Conservation (phyloP, 2,329 filamentous ascomycete genomes). For the Talaromyces sp. region DNA sequence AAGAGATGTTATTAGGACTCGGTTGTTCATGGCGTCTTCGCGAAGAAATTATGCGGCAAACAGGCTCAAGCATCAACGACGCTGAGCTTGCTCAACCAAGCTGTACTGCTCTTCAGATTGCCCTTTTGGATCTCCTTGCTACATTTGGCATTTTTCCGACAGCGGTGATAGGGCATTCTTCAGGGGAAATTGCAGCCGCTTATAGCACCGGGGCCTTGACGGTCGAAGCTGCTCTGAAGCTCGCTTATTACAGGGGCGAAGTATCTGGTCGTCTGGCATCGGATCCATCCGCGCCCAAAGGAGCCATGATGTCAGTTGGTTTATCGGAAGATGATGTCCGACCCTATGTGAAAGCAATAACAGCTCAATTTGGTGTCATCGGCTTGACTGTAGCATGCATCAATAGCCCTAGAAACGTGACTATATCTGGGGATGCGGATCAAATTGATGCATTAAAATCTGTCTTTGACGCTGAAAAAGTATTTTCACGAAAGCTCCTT, state of each 20-base stretch:
- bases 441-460: slow-evolving; percentile 15
- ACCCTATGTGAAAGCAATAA: too few species aligned
- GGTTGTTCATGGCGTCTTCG: neutral
- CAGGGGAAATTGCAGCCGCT: slow-evolving; percentile 26
- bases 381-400: slow-evolving; percentile 20
- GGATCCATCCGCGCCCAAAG: neutral
- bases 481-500: slow-evolving; percentile 18
- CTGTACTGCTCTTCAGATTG: slow-evolving; percentile 21
- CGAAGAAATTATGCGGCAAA: too few species aligned
- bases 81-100: slow-evolving; percentile 17
- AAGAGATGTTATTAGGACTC: neutral
- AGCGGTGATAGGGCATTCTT: slow-evolving; percentile 21
- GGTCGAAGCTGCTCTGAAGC: neutral
- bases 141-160: slow-evolving; percentile 17
- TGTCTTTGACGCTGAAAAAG: neutral
- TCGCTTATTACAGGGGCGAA: neutral
- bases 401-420: slow-evolving; percentile 19
- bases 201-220: slow-evolving; percentile 4
- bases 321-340: slow-evolving; percentile 8
- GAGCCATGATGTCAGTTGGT: slow-evolving; percentile 1
- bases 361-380: too few species aligned
- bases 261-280: too few species aligned
- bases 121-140: slow-evolving; percentile 18
- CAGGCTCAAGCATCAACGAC: neutral
- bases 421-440: slow-evolving; percentile 18